These are phyloP conservation scores for Camillea tinctor DNA, from an alignment of 2,329 filamentous ascomycete species.

Conservation along the genomic window DNA sequence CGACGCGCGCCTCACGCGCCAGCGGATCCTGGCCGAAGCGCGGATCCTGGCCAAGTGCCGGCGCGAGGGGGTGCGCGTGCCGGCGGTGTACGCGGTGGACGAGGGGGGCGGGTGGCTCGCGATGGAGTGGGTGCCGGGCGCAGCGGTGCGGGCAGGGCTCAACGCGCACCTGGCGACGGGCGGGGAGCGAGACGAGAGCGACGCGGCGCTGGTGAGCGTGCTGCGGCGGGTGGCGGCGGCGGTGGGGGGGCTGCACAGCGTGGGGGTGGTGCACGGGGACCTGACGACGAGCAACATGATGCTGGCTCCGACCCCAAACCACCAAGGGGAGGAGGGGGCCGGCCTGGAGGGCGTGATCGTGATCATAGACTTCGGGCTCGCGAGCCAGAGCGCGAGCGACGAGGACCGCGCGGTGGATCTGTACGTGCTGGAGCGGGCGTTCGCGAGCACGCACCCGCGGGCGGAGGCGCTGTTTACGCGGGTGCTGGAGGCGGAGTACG, in stretches of 20 bases:
- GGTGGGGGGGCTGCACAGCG: slow-evolving; percentile 74
- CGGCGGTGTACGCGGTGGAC: slow-evolving; percentile 71
- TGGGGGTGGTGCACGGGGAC: slow-evolving; percentile 92
- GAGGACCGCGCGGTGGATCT: slow-evolving; percentile 95
- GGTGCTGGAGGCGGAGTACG: slow-evolving; percentile 69
- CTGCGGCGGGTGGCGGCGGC: slow-evolving; percentile 70
- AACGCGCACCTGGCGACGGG: slow-evolving; percentile 62
- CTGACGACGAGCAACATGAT: slow-evolving; percentile 98
- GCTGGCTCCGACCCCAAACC: no score
- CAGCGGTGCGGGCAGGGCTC: slow-evolving; percentile 66
- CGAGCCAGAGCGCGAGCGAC: slow-evolving; percentile 75
- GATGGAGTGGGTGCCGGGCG: slow-evolving; percentile 81
- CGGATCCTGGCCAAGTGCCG: slow-evolving; percentile 77
- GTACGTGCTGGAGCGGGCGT: slow-evolving; percentile 92
- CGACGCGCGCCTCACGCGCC: slow-evolving; percentile 81
- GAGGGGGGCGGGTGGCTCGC: slow-evolving; percentile 69
- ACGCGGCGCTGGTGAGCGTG: slow-evolving; percentile 55
- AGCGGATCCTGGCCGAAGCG: slow-evolving; percentile 85
- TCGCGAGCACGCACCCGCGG: slow-evolving; percentile 88
- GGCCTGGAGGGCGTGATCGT: slow-evolving; percentile 71
- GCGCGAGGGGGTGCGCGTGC: slow-evolving; percentile 77
- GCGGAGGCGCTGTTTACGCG: slow-evolving; percentile 75
- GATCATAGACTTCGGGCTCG: slow-evolving; percentile 92
- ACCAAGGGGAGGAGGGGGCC: slow-evolving; percentile 30
- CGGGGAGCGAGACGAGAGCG: slow-evolving; percentile 40